Conservation (phyloP, 1,139 yeast species). For the Sugiyamaella pinicola region DNA sequence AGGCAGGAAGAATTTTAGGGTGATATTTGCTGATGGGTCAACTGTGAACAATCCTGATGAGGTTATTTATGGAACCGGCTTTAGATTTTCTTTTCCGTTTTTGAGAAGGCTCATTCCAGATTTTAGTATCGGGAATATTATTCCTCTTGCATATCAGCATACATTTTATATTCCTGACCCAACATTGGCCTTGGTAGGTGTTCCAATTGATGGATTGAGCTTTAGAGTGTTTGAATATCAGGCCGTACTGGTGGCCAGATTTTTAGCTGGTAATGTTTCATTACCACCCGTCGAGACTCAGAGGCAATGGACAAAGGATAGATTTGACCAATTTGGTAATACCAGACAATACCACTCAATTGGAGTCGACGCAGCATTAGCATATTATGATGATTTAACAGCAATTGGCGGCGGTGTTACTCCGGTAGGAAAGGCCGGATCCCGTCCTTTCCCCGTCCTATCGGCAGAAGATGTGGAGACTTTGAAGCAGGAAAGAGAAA, state of each 20-base stretch:
- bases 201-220: slow-evolving; percentile 21
- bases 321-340: slow-evolving; percentile 13
- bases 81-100: slow-evolving; percentile 18
- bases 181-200: slow-evolving; percentile 22
- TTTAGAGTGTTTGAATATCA: slow-evolving; percentile 24
- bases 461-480: slow-evolving; percentile 13
- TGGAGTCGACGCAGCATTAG: slow-evolving; percentile 22
- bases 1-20: slow-evolving; percentile 9
- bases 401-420: slow-evolving; percentile 18
- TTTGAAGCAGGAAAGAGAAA: slow-evolving; percentile 13
- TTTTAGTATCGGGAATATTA: slow-evolving; percentile 19
- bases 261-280: slow-evolving; percentile 18
- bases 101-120: slow-evolving; percentile 15
- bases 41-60: slow-evolving; percentile 18
- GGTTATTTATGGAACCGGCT: slow-evolving; percentile 21
- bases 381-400: slow-evolving; percentile 17
- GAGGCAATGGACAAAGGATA: slow-evolving; percentile 15
- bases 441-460: slow-evolving; percentile 16
- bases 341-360: slow-evolving; percentile 23
- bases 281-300: slow-evolving; percentile 22
- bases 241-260: slow-evolving; percentile 23
- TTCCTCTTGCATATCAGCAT: slow-evolving; percentile 23
- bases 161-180: slow-evolving; percentile 21
- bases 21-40: slow-evolving; percentile 18
- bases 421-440: slow-evolving; percentile 6